Conservation (phyloP, 768 basidiomycete genomes). For the Kondoa subrosea region DNA sequence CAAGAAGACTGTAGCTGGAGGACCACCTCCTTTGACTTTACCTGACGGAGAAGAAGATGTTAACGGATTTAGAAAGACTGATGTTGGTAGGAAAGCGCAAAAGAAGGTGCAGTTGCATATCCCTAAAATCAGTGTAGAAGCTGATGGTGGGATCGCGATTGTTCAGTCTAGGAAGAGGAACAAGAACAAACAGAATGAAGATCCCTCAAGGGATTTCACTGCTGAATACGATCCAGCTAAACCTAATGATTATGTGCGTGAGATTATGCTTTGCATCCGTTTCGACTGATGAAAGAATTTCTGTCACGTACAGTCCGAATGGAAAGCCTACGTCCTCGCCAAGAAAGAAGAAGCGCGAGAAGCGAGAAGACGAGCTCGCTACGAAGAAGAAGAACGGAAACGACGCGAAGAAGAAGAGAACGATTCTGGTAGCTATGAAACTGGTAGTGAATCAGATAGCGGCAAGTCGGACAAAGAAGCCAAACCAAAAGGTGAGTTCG, state of each 20-base stretch:
- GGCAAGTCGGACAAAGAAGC: slow-evolving; percentile 12
- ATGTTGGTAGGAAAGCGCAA: slow-evolving; percentile 14
- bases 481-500: slow-evolving; percentile 13
- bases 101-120: slow-evolving; percentile 5
- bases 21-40: slow-evolving; percentile 16
- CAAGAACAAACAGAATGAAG: slow-evolving; percentile 15
- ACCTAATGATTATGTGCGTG: slow-evolving; percentile 21
- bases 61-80: slow-evolving; percentile 17
- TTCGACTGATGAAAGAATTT: neutral
- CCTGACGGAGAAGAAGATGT: slow-evolving; percentile 19
- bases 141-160: neutral
- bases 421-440: slow-evolving; percentile 7
- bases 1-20: neutral
- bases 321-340: slow-evolving; percentile 9
- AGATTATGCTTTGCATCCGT: slow-evolving; percentile 1
- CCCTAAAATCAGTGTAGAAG: neutral
- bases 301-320: slow-evolving; percentile 10
- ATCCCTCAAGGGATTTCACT: slow-evolving; percentile 14
- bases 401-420: slow-evolving; percentile 5
- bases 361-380: slow-evolving; percentile 1
- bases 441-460: slow-evolving; percentile 8
- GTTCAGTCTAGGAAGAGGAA: slow-evolving; percentile 11
- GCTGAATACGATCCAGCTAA: slow-evolving; percentile 21
- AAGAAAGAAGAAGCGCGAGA: slow-evolving; percentile 10
- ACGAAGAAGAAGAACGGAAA: slow-evolving; percentile 9